Base-by-base conservation (phyloP, 1,139 yeast species). In the Maudiozyma humilis region DNA sequence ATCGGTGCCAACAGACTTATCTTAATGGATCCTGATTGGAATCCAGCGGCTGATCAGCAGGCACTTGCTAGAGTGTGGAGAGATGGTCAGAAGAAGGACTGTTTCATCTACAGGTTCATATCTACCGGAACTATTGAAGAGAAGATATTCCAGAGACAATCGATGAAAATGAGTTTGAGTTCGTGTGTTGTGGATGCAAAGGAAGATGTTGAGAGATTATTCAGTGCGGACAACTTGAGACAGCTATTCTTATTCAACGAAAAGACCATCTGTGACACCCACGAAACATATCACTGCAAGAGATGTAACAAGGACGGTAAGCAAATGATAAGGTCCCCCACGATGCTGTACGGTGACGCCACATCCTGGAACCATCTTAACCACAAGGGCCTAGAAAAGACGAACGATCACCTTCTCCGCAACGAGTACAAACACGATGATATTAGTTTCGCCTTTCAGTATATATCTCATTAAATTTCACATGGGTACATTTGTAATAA, bases 11-110 rank as follows among this genome's bases (percentile, higher is more conserved):
- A 93, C 56, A 72, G 98, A 49, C 70, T 91, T 49, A 78, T 91
- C 25, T 70, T 91, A 45, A 72, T 91, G 57, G 99, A 91, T 61
- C 98, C 98, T 0, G 98, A 93, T 64, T 91, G 98, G 98, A 91
- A 91, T 57, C 98, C 98, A 0, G 98, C 98, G 0, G 84, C 96
- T 2, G 98, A 91, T 62, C 98, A 91, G 62, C 98, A 91, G 66
- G 98, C 98, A 0, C 71, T 91, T 48, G 98, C 98, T 0, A 76
- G 98, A 63, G 96, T 91, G 3, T 91, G 98, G 98, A 82, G 98
- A 71, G 98, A 91, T 67, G 98, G 98, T 0, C 98, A 91, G 60
- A 89, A 86, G 72, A 91, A 91, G 65, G 95, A 86, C 63, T 91
- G 98, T 67, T 91, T 83, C 59, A 93, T 91, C 43, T 91, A 91